These are phyloP conservation scores for Aureobasidium sp. DNA, from an alignment of 2,329 filamentous ascomycete genomes.

Conservation along the genomic window DNA sequence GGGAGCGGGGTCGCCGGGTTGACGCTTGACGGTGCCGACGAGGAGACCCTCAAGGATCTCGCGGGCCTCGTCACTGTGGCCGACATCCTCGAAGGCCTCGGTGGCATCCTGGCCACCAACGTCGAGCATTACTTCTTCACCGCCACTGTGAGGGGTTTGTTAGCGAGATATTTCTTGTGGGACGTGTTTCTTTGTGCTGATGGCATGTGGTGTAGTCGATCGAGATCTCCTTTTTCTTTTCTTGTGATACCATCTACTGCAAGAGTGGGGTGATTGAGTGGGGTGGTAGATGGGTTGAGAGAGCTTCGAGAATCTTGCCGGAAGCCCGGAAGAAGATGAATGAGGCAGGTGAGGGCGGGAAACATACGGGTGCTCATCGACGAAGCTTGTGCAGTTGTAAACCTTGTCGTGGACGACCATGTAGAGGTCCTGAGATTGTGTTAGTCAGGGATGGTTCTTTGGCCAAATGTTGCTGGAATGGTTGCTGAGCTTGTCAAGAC, in stretches of 20 bases:
- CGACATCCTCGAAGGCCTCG: constrained; percentile 98
- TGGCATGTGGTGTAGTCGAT: not conserved
- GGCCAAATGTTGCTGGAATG: not conserved
- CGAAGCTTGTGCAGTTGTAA: constrained; percentile 81
- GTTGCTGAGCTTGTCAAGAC: not conserved
- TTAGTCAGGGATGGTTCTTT: not conserved
- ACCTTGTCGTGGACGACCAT: constrained; percentile 94
- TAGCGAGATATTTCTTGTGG: not conserved
- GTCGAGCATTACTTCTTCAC: constrained; percentile 95
- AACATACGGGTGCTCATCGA: constrained; percentile 90
- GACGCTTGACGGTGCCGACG: constrained; percentile 71
- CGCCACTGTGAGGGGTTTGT: constrained; percentile 56
- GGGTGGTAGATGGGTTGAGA: not conserved
- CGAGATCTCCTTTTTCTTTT: not conserved
- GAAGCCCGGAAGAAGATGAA: not conserved
- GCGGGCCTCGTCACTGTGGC: constrained; percentile 95
- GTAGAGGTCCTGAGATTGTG: constrained; percentile 57
- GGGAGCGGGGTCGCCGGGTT: constrained; percentile 72
- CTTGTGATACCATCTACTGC: constrained; percentile 1
- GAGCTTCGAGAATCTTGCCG: not conserved
- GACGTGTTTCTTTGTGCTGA: not conserved
- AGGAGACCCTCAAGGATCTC: constrained; percentile 78
- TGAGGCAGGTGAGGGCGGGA: constrained; percentile 10
- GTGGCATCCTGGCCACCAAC: constrained; percentile 93
- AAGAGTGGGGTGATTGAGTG: constrained; percentile 13